Conservation (phyloP, 1,284 basidiomycete species). For the Malassezia restricta region DNA sequence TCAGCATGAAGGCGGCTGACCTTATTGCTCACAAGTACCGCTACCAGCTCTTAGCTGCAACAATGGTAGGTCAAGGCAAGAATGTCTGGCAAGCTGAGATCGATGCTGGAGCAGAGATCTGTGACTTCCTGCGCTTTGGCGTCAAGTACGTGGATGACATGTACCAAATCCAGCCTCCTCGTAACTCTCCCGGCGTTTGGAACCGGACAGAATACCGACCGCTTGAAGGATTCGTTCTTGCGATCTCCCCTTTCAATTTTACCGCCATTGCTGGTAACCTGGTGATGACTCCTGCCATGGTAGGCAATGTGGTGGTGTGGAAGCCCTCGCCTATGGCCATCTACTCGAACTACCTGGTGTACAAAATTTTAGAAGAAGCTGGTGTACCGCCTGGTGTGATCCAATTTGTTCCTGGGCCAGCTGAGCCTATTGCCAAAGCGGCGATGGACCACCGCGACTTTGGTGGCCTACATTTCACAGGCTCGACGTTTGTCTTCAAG, state of each 20-base stretch:
- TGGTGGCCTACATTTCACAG: constrained; percentile 88
- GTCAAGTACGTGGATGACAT: constrained; percentile 93
- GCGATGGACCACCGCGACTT: constrained; percentile 62
- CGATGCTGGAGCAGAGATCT: constrained; percentile 88
- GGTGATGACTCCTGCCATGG: constrained; percentile 63
- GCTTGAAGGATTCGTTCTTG: constrained; percentile 91
- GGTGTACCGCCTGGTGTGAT: constrained; percentile 88
- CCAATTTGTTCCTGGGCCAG: constrained; percentile 70
- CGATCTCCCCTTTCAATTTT: constrained; percentile 97
- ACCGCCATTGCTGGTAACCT: constrained; percentile 42
- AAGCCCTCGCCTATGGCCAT: constrained; percentile 92
- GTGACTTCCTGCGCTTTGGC: constrained; percentile 90
- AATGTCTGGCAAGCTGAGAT: constrained; percentile 99
- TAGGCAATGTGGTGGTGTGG: constrained; percentile 92
- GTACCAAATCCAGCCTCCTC: constrained; percentile 75
- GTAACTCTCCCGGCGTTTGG: constrained; percentile 79
- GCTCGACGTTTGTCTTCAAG: constrained; percentile 71
- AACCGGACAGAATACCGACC: constrained; percentile 94
- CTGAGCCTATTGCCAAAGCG: constrained; percentile 33
- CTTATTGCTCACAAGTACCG: constrained; percentile 86
- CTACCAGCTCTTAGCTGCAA: constrained; percentile 82
- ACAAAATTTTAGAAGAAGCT: constrained; percentile 85
- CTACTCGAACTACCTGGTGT: constrained; percentile 84
- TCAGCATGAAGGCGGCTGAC: constrained; percentile 78
- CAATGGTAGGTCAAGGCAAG: constrained; percentile 97